A percentile compares a stretch with the other conserved stretches of the same genome.
These are phyloP conservation scores for Entophlyctis helioformis DNA, from an alignment of 192 early-diverging fungal genomes.

Conservation along the genomic window DNA sequence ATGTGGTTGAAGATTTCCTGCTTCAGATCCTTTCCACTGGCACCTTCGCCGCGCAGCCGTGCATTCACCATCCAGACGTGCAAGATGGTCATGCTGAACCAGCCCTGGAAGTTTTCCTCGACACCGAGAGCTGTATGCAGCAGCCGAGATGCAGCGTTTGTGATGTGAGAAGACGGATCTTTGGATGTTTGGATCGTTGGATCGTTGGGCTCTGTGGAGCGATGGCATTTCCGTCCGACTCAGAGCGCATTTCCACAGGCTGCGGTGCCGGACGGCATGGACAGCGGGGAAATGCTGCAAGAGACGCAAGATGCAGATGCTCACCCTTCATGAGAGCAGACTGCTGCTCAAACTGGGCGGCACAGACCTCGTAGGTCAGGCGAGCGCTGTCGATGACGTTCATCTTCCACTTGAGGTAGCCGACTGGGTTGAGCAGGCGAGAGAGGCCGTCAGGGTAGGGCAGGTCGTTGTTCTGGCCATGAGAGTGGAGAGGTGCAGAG, in stretches of 20 bases:
- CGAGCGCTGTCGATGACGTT: constrained; percentile 27
- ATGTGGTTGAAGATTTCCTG: constrained; percentile 80
- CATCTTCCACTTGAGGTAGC: constrained; percentile 35
- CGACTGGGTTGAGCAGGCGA: constrained; percentile 21
- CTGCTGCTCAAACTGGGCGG: constrained; percentile 23
- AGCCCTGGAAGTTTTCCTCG: constrained; percentile 85
- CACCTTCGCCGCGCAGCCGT: constrained; percentile 32
- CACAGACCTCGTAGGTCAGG: constrained; percentile 26
- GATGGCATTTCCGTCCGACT: too few relatives aligned
- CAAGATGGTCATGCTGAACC: constrained; percentile 81
- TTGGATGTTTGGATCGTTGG: too few relatives aligned
- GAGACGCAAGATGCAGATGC: too few relatives aligned
- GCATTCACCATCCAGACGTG: constrained; percentile 93
- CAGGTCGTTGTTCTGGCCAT: too few relatives aligned
- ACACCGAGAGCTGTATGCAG: constrained; percentile 28
- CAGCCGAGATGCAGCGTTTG: background rate
- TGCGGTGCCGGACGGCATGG: too few relatives aligned
- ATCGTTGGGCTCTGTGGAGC: too few relatives aligned
- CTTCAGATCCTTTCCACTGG: constrained; percentile 59
- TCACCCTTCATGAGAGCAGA: constrained; percentile 13
- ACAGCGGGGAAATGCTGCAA: too few relatives aligned
- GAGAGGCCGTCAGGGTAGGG: constrained; percentile 5
- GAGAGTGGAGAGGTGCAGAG: too few relatives aligned
- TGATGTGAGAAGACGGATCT: too few relatives aligned
- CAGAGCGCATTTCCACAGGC: too few relatives aligned